Evolutionary conservation across 371 early-diverging fungal species (phyloP).

Genomic region (Dichotomocladium elegans): DNA sequence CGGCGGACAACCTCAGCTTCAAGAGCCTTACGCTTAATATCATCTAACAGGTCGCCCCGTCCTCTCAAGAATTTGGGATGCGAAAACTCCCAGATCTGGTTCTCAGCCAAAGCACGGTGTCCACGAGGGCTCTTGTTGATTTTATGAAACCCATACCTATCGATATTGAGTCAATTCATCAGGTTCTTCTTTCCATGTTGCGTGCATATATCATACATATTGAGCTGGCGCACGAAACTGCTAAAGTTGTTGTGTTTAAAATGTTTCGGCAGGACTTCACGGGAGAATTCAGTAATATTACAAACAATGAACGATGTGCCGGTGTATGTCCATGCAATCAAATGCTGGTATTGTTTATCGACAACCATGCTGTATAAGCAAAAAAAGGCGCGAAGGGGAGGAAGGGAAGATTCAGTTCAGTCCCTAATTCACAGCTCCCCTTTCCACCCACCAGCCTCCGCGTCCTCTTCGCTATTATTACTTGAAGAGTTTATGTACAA

Average conservation of each 20-base stretch:
- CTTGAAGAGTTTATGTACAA: constrained; percentile 34
- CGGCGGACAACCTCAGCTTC: constrained; percentile 67
- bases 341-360: constrained; percentile 68
- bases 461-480: constrained; percentile 7
- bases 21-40: constrained; percentile 84
- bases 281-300: constrained; percentile 79
- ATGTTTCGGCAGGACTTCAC: constrained; percentile 71
- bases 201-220: constrained; percentile 56
- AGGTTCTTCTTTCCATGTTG: background rate
- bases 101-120: constrained; percentile 74
- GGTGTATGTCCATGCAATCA: constrained; percentile 78
- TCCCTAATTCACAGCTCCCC: background rate
- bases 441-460: background rate
- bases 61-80: constrained; percentile 81
- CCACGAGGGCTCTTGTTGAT: constrained; percentile 84
- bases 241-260: constrained; percentile 87
- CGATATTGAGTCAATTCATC: background rate
- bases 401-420: background rate
- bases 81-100: constrained; percentile 92
- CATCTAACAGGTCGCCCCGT: constrained; percentile 75
- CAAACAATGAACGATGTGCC: constrained; percentile 87
- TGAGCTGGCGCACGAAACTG: constrained; percentile 84
- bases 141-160: constrained; percentile 86
- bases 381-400: background rate
- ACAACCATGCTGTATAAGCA: constrained; percentile 63